Evolutionary conservation across 208 protist genomes (phyloP).

Genomic region (Angomonas ambiguus): DNA sequence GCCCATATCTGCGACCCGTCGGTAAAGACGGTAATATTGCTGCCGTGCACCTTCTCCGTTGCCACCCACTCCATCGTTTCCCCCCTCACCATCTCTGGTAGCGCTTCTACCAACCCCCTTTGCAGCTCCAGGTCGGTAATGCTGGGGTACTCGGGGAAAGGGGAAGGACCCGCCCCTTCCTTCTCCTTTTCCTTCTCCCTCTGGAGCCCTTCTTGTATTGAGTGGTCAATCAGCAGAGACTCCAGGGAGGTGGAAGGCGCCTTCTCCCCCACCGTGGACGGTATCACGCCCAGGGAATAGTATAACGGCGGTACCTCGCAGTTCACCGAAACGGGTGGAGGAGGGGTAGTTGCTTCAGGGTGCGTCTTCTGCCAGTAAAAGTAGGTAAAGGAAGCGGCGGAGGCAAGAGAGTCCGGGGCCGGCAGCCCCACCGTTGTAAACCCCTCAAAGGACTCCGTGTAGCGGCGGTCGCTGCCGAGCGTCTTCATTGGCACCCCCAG

Average conservation of each 20-base stretch:
- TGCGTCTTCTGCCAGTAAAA: neutral
- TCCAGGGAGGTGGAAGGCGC: slow-evolving; percentile 2
- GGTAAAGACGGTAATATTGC: slow-evolving; percentile 23
- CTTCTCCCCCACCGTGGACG: neutral
- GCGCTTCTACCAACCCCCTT: neutral
- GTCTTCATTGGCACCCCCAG: slow-evolving; percentile 12
- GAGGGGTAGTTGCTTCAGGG: neutral
- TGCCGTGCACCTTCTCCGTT: slow-evolving; percentile 35
- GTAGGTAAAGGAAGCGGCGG: slow-evolving; percentile 13
- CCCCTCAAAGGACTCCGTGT: slow-evolving; percentile 4
- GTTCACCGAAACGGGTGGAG: slow-evolving; percentile 11
- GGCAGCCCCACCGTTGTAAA: slow-evolving; percentile 12
- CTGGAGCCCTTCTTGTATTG: slow-evolving; percentile 12
- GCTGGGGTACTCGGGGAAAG: slow-evolving; percentile 22
- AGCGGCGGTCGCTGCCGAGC: neutral
- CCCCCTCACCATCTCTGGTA: neutral
- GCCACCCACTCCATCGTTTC: slow-evolving; percentile 21
- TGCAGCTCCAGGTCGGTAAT: slow-evolving; percentile 20
- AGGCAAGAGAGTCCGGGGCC: slow-evolving; percentile 14
- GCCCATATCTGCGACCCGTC: slow-evolving; percentile 17
- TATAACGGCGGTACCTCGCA: slow-evolving; percentile 1
- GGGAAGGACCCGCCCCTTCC: neutral
- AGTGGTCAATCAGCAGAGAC: neutral
- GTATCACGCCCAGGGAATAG: neutral
- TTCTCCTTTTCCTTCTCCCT: neutral